Percentiles rank a stretch among this genome's conserved stretches.
These are phyloP conservation scores for Ceratobasidium sp. DNA, from an alignment of 1,284 basidiomycete species.

Conservation along the genomic window DNA sequence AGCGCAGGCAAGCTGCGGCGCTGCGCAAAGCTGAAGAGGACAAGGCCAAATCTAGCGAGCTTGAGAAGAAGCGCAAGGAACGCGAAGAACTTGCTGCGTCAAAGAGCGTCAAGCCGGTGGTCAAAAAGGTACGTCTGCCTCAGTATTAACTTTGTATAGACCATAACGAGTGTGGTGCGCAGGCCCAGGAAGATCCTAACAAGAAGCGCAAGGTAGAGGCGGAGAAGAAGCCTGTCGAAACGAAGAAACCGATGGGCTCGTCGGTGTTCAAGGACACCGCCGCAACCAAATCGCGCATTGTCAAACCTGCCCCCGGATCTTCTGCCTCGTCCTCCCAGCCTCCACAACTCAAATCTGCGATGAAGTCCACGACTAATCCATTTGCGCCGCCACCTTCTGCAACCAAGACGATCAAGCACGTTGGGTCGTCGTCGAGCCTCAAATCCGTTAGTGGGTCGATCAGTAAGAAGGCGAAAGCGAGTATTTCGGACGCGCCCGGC, in stretches of 20 bases:
- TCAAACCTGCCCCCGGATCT: constrained; percentile 57
- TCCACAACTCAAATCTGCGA: constrained; percentile 45
- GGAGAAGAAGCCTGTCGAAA: constrained; percentile 72
- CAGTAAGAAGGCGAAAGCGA: constrained; percentile 38
- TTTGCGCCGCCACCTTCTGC: constrained; percentile 21
- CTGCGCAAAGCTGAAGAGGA: constrained; percentile 86
- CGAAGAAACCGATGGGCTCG: constrained; percentile 67
- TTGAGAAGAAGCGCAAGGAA: constrained; percentile 78
- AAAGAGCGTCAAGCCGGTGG: constrained; percentile 62
- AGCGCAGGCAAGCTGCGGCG: constrained; percentile 74
- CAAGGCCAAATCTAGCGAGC: constrained; percentile 70
- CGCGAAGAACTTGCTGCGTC: constrained; percentile 82
- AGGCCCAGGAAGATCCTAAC: constrained; percentile 71
- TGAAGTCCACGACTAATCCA: constrained; percentile 39
- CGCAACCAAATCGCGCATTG: constrained; percentile 56
- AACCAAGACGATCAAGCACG: constrained; percentile 44
- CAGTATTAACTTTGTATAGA: background rate
- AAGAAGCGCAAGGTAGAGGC: constrained; percentile 74
- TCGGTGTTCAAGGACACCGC: constrained; percentile 41
- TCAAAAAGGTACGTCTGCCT: constrained; percentile 45
- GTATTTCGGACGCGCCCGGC: constrained; percentile 60
- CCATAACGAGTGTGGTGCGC: constrained; percentile 22
- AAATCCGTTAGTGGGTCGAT: constrained; percentile 14
- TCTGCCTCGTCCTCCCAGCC: constrained; percentile 54
- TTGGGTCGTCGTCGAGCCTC: constrained; percentile 34